phyloP scores from a whole-genome alignment of 139 green algal species.

The Chlorella sp. region DNA sequence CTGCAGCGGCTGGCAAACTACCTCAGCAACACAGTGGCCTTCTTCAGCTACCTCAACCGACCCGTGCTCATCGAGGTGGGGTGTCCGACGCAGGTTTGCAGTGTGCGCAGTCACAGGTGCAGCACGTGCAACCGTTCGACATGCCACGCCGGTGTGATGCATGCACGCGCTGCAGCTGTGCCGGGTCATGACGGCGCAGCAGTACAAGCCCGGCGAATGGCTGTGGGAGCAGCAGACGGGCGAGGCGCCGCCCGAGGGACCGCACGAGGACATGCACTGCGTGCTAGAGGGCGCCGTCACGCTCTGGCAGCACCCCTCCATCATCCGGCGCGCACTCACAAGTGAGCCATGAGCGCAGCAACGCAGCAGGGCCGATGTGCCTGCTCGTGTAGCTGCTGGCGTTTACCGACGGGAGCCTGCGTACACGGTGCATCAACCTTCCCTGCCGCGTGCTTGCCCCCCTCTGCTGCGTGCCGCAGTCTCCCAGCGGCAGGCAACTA shows the following conservation, averaged over 20 bases:
- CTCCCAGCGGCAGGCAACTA: too few relatives aligned
- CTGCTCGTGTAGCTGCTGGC: too few relatives aligned
- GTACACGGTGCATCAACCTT: too few relatives aligned
- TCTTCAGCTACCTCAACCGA: not conserved
- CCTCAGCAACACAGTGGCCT: not conserved
- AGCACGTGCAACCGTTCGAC: too few relatives aligned
- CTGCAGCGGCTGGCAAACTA: not conserved
- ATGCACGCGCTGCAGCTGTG: not conserved
- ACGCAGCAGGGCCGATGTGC: too few relatives aligned
- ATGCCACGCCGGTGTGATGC: too few relatives aligned
- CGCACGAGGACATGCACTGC: not conserved
- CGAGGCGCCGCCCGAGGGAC: not conserved
- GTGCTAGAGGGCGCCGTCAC: not conserved
- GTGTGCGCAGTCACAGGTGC: too few relatives aligned
- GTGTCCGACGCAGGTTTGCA: too few relatives aligned
- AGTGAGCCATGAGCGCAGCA: too few relatives aligned
- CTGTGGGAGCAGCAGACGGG: not conserved
- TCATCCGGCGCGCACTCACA: not conserved
- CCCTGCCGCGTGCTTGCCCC: too few relatives aligned
- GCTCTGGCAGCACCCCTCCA: not conserved
- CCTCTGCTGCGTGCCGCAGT: too few relatives aligned
- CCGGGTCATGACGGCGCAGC: not conserved
- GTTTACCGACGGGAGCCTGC: too few relatives aligned
- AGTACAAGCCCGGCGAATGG: not conserved
- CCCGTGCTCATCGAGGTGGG: not conserved